Base-by-base conservation (phyloP, 2,329 filamentous ascomycete genomes). In the Spiromastix sp. region DNA sequence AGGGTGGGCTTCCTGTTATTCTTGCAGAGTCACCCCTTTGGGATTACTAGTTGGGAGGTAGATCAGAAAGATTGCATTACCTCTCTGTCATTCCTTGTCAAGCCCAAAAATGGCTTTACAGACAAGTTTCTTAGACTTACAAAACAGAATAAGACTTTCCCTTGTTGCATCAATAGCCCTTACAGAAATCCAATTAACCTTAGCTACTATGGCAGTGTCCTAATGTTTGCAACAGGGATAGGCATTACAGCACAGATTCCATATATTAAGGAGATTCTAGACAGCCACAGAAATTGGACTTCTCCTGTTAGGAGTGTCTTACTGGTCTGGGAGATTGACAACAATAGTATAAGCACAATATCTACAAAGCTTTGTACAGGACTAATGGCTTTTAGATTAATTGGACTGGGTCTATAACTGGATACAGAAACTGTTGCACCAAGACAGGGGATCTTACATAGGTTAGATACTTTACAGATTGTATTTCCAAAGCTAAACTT, bases 141-240 rank as follows among this genome's bases (percentile, higher is more conserved):
- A 31, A n/a, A 7, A 7, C 7, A 3, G 5, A 34, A 34, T 19
- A 29, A n/a, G 22, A 35, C 11, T 4, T 49, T 38, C 25, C 32
- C 30, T 25, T 40, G 43, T 6, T 46, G 49, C 25, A 49, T 59
- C 27, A 46, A 47, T 37, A 45, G 51, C 20, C 54, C 46, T 16
- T 45, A 60, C 31, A 43, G 54, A 13, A 42, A 29, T 15, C 44
- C 32, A 22, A 38, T 42, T 34, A 21, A 33, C 19, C 42, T 55
- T 19, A 34, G 43, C 0, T 32, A 52, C 29, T 60, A 52, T 41
- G 37, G 55, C 28, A 43, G 44, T 37, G 42, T 60, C 12, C 42
- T 62, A 3, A 55, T 63, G 38, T 39, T 60, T 15, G 42, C 50
- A 5, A 61, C 45, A 22, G 47, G 50, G n/a, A 59, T 59, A 24